Conservation (phyloP, 2,329 filamentous ascomycete species). For the Penicillium italicum region DNA sequence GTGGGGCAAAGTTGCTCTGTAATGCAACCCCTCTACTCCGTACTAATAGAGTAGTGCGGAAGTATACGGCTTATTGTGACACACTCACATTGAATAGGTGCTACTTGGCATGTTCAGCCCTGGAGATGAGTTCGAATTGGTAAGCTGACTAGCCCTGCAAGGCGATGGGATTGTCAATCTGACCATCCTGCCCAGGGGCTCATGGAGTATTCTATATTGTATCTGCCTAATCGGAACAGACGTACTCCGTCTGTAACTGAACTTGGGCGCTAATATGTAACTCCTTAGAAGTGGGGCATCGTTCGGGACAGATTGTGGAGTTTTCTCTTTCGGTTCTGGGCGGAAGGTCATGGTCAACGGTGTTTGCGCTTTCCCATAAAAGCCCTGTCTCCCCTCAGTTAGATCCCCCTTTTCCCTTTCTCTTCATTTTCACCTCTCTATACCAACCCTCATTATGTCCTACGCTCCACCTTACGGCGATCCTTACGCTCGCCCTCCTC, state of each 20-base stretch:
- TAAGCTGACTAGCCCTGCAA: conserved; percentile 2
- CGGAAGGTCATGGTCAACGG: conserved; percentile 11
- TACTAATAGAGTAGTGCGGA: not conserved
- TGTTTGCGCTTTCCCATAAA: conserved; percentile 11
- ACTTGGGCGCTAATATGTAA: conserved; percentile 12
- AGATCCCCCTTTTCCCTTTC: not conserved
- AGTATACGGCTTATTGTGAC: not conserved
- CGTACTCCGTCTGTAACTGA: not conserved
- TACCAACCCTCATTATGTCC: conserved; percentile 14
- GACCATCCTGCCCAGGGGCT: conserved; percentile 1
- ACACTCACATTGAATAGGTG: not conserved
- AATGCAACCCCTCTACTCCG: not conserved
- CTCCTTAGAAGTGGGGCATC: conserved; percentile 8
- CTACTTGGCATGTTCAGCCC: conserved; percentile 1
- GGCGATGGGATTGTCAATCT: conserved; percentile 5
- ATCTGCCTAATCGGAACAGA: conserved; percentile 14
- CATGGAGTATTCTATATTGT: conserved; percentile 7
- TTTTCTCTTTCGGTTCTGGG: conserved; percentile 11
- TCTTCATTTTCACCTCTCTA: not conserved
- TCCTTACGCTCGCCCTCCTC: conserved; percentile 24
- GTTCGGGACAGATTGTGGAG: not conserved
- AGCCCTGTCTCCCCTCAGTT: not conserved
- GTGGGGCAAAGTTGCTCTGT: not conserved
- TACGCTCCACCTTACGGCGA: conserved; percentile 19
- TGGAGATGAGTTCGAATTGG: not conserved